Base-by-base conservation (phyloP, 176 grass and related monocot species). In the Miscanthus lutarioriparius region DNA sequence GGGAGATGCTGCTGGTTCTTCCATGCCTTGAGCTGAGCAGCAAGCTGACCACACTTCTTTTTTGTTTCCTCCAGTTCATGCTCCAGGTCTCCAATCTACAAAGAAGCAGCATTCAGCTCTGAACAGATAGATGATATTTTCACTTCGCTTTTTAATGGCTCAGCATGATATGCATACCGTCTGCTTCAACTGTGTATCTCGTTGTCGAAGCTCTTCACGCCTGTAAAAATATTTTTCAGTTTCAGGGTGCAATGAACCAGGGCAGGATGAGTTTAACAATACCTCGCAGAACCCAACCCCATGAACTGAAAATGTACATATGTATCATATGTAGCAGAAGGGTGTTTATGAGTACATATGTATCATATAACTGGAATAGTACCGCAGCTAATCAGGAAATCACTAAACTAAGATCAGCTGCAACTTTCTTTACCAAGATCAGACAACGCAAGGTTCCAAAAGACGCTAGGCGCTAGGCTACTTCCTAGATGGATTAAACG, bases 21-120 rank as follows among this genome's bases (percentile, higher is more conserved):
- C 48, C 54, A 62, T 37, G 64, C 4, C 77, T 89, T 45, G 30
- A 98, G 63, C 22, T 91, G 80, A 36, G 87, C 85, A 69, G 85
- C 67, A 80, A 90, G 84, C 80, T 90, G 77, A 78, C 74, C 48
- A 47, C 85, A 93, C 78, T 87, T 95, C 51, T 19, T 88, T 91
- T 86, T 98, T 28, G 63, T 89, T 83, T 98, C 92, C 77, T 88
- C 92, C 66, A 98, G 68, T 77, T 98, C 87, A 64, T 77, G 86
- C 80, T 98, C 93, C 87, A 98, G 86, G 37, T 82, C 64, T 19
- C 64, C 89, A 74, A 98, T 87, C 96, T 98, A 76, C 51, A 75
- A 56, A 81, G 2, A 28, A 43, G 36, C 72, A 74, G 61, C 27
- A 83, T 79, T 75, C 16, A 83, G 74, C 30, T 86, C 10, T 66